Evolutionary conservation across 2,329 filamentous ascomycete species (phyloP), one percentile per base, ranked within the genome.

Genomic region (Epichloe scottii): DNA sequence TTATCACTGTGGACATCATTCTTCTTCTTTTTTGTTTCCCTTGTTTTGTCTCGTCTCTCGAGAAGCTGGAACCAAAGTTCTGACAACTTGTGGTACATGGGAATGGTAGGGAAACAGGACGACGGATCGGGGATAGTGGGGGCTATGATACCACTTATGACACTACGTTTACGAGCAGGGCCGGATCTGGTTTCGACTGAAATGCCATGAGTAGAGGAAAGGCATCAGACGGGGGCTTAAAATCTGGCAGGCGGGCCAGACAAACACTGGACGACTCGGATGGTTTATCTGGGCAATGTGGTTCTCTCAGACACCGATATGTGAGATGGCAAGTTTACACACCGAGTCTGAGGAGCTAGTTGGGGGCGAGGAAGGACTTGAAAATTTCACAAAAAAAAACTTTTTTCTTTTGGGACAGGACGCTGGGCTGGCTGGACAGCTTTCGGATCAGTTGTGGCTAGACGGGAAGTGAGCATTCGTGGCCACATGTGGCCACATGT

Each of bases 111-210:
- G n/a, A 41, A 34, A 41, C 35, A 58, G 59, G 54, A 55, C 55
- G 56, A 55, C 55, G 55, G 58, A 57, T 57, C 55, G 56, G 56
- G 54, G 58, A 53, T 51, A 57, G 53, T 54, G 56, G 61, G 55
- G 56, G 59, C 58, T 59, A 66, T 62, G 63, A 67, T 66, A 67
- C 64, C 61, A 65, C 54, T 62, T 60, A 66, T 59, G 63, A 65
- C 57, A 59, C 58, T 61, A 62, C 59, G 61, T 63, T 63, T 51
- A 42, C 39, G 50, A 43, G 49, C 26, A 42, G 26, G 37, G 42
- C 30, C 35, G 33, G 40, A 37, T 17, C 39, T 42, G 47, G 17
- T 26, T 21, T 37, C 35, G 19, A 43, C 14, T n/a, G 33, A 23
- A n/a, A 14, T 44, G 23, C 19, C 21, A 26, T 43, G 19, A 14